Evolutionary conservation across 2,329 filamentous ascomycete genomes (phyloP), one percentile per base, ranked within the genome.

Genomic region (Fragosphaeria purpurea): DNA sequence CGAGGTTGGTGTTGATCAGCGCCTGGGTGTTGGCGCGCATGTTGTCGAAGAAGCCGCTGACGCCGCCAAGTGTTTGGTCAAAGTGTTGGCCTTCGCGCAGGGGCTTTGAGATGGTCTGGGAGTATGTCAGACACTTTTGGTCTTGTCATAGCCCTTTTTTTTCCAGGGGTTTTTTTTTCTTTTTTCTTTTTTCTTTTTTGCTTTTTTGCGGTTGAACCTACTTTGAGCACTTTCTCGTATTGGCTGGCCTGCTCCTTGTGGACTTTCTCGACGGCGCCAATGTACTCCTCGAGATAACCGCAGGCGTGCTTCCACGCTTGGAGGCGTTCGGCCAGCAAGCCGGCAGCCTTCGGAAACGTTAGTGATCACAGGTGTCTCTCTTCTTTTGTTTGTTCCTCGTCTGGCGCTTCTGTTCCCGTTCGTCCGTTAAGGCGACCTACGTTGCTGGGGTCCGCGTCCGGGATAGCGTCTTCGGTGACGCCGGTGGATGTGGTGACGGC

Each of bases 251-350:
- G 85, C 9, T 80, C 77, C 63, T 83, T 85, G 63, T 96, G 85
- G 52, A 88, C 75, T 75, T 91, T 96, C 67, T 95, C 89, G 4
- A 89, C 87, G 6, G 86, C 83, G 34, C 72, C 73, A 61, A 97
- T 76, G 66, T 96, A 98, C 47, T 95, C 88, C 68, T 97, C 89
- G 45, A 98, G 76, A 63, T 95, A 91, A 51, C 76, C 87, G 55
- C 89, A 87, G 54, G 90, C 88, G 66, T 97, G 91, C 67, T 96
- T 97, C 89, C 89, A 98, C 44, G 93, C 93, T 61, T 87, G 85
- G 54, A 98, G 76, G 57, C 93, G 82, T 72, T 97, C 88, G 50
- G 84, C 76, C 56, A 98, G 83, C 46, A 97, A 77, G 41, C 79
- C 83, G n/a, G 84, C 82, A 30, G 85, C 86, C 83, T 88, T 57